These are phyloP conservation scores for Cucurbita ficifolia DNA, from an alignment of 306 rosid genomes.

Conservation along the genomic window DNA sequence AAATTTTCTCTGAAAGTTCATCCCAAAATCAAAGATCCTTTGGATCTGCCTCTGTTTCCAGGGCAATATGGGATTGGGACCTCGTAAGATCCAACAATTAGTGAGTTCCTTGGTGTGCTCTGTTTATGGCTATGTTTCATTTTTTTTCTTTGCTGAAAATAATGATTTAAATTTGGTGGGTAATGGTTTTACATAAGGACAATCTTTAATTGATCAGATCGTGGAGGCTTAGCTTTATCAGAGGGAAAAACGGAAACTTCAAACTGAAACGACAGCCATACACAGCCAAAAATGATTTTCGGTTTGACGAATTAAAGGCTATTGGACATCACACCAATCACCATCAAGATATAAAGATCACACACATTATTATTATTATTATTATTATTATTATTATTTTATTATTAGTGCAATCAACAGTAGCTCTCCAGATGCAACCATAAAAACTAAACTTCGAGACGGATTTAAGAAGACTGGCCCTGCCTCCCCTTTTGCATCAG, in stretches of 20 bases:
- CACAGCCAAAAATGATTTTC: conserved; percentile 39
- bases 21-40: background rate
- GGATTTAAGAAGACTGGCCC: background rate
- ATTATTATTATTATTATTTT: background rate
- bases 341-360: conserved; percentile 39
- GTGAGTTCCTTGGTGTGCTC: background rate
- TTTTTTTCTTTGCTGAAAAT: background rate
- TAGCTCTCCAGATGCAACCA: conserved; percentile 16
- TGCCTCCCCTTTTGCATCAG: background rate
- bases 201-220: background rate
- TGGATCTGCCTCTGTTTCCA: conserved; percentile 2
- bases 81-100: background rate
- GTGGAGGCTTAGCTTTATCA: conserved; percentile 14
- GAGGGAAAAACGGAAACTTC: conserved; percentile 6
- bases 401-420: conserved; percentile 33
- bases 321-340: conserved; percentile 41
- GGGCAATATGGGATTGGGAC: background rate
- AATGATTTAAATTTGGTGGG: background rate
- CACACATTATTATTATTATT: conserved; percentile 13
- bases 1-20: too few species aligned
- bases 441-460: conserved; percentile 35
- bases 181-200: conserved; percentile 4
- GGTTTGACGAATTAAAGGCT: conserved; percentile 43
- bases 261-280: conserved; percentile 39
- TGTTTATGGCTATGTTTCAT: background rate